Base-by-base conservation (phyloP, 352 stramenopile genomes). In the Globisporangium nodosum region DNA sequence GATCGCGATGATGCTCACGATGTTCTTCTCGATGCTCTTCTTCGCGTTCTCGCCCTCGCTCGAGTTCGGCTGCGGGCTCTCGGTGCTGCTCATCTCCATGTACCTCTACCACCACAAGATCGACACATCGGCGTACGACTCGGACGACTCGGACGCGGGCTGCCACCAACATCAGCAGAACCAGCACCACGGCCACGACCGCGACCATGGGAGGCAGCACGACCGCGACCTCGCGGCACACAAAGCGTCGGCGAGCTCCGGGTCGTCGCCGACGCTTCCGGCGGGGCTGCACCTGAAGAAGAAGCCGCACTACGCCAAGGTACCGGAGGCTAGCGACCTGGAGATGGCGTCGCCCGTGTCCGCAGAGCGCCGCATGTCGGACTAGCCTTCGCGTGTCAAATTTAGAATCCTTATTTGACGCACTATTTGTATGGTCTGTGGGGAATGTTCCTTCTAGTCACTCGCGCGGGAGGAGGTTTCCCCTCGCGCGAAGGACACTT, bases 1-100 rank as follows among this genome's bases (percentile, higher is more conserved):
- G 21, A 74, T 95, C 59, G 85, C 83, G 35, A 95, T 95, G 85
- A 90, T 95, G 78, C 79, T 95, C 58, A 95, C 85, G 45, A 92
- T 90, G 78, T 64, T 91, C 56, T 85, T 91, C 56, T 93, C 81
- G 9, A 92, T 93, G 71, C 40, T 95, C 31, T 93, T 95, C 58
- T 93, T 95, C 68, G 57, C 70, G 21, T 95, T 95, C 56, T 76
- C 78, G 18, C 81, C 81, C 40, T 90, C 85, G 53, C 77, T 93
- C 56, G 84, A 95, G 63, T 95, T 95, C 61, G 75, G 66, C 30
- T 95, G 85, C 47, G 85, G 85, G 0, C 74, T 95, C 39, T 75
- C 71, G 15, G 84, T 93, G 35, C 68, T 91, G 16, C 66, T 93
- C 57, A 85, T 93, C 52, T 93, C 85, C 55, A 93, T 93, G 79